A percentile compares a stretch with the other conserved stretches of the same genome.
Evolutionary conservation across 78 protist species (phyloP).

Genomic region (Isochrysis galbana): DNA sequence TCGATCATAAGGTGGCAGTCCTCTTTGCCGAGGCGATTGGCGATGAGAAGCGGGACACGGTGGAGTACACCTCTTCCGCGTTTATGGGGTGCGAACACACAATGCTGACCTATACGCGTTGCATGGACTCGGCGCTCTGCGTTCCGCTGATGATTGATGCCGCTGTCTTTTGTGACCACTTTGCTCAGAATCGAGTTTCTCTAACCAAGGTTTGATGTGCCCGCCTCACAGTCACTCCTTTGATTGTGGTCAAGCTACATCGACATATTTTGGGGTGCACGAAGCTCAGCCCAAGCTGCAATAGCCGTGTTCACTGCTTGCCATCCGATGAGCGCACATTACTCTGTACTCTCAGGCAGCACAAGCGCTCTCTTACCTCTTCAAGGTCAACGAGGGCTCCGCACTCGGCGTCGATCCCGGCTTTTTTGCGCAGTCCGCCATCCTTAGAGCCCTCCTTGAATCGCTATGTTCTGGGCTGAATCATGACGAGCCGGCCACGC

Average conservation of each 20-base stretch:
- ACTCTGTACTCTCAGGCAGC: no score
- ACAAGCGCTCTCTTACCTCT: not conserved
- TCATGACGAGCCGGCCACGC: no score
- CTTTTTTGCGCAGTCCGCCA: not conserved
- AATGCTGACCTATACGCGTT: not conserved
- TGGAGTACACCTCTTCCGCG: not conserved
- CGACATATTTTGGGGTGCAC: no score
- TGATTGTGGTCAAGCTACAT: no score
- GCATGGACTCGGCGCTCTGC: conserved; percentile 16
- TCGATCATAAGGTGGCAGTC: not conserved
- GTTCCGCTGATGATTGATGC: not conserved
- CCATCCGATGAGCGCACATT: no score
- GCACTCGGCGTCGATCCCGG: not conserved
- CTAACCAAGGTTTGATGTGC: no score
- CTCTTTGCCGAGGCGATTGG: not conserved
- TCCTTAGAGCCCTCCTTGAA: not conserved
- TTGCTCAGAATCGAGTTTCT: no score
- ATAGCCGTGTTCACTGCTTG: no score
- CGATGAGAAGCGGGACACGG: not conserved
- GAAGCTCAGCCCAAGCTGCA: no score
- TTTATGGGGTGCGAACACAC: conserved; percentile 4
- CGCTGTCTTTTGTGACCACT: not conserved
- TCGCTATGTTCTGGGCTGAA: no score
- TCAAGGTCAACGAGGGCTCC: not conserved
- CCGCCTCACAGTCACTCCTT: no score